phyloP scores from a whole-genome alignment of 2,329 filamentous ascomycete species.

The Botrytis elliptica region DNA sequence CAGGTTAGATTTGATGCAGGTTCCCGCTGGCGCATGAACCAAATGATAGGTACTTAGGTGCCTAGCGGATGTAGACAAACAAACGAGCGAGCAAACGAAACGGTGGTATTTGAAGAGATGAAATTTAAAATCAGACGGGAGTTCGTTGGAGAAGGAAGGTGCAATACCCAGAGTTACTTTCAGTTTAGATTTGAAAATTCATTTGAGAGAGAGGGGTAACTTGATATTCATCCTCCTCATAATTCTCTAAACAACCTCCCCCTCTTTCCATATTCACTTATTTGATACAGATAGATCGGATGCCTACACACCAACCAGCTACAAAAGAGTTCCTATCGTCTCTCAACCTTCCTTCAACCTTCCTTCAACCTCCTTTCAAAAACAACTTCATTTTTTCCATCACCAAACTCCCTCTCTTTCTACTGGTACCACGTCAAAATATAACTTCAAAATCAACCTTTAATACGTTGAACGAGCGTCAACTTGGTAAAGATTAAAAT shows the following conservation, averaged over 20 bases:
- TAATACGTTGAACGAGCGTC: not conserved
- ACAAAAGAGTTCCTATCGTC: not conserved
- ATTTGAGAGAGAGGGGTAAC: not conserved
- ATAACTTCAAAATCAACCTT: not conserved
- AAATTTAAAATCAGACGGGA: not conserved
- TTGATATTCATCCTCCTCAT: not conserved
- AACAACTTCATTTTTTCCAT: not conserved
- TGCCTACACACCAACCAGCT: not conserved
- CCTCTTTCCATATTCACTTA: conserved; percentile 1
- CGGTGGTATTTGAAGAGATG: not conserved
- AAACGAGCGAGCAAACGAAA: not conserved
- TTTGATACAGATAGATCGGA: not conserved
- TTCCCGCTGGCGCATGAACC: not conserved
- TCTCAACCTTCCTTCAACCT: not conserved
- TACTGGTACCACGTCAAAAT: not conserved
- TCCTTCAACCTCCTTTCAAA: not conserved
- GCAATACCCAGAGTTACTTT: not conserved
- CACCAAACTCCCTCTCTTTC: not conserved
- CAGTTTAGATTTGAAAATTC: not conserved
- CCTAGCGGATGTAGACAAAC: not conserved
- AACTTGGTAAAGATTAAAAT: not conserved
- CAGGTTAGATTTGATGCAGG: not conserved
- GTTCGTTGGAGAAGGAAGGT: not conserved
- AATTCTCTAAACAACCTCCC: not conserved
- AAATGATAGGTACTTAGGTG: not conserved